Base-by-base conservation (phyloP, 306 rosid genomes). In the Spatholobus suberectus region DNA sequence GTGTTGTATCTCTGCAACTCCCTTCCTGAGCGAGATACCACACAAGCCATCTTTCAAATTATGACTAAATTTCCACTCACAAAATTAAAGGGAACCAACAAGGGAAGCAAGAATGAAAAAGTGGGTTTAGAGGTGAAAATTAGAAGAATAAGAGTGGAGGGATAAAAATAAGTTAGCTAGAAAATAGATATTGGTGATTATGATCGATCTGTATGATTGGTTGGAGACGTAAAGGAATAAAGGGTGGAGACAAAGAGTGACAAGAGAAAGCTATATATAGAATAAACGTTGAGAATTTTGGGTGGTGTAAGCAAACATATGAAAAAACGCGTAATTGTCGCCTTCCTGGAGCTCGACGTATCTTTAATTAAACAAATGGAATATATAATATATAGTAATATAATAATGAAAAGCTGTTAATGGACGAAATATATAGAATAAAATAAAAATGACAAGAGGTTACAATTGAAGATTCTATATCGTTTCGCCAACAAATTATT, bases 11-110 rank as follows among this genome's bases (percentile, higher is more conserved):
- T 87, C 86, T 96, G 99, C 86, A 90, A 87, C 70, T 92, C 91
- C 49, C 99, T 90, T 83, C 98, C 99, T 0, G 98, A 81, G 6
- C 99, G 96, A 80, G 99, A 91, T 66, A 90, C 91, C 87, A 96
- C 46, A 61, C 98, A 94, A 76, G 86, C 88, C 96, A 95, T 92
- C 18, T 79, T 44, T 55, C 23, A 59, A 66, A 37, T 67, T 0
- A 6, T 1, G 68, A 13, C 2, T n/a, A 51, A 47, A 4, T n/a
- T n/a, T n/a, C n/a, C n/a, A n/a, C n/a, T n/a, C n/a, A n/a, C n/a
- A 68, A 14, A 51, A 35, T n/a, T 68, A 62, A 75, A 40, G 74
- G 6, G 44, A 73, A 47, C 27, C 14, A n/a, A n/a, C 24, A 52
- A 54, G 0, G 38, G 7, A 61, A 14, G 38, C 5, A 9, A 21